Percentiles rank a stretch among this genome's conserved stretches.
phyloP scores from a whole-genome alignment of 2,329 filamentous ascomycete species.

The Diaporthe humulicola region DNA sequence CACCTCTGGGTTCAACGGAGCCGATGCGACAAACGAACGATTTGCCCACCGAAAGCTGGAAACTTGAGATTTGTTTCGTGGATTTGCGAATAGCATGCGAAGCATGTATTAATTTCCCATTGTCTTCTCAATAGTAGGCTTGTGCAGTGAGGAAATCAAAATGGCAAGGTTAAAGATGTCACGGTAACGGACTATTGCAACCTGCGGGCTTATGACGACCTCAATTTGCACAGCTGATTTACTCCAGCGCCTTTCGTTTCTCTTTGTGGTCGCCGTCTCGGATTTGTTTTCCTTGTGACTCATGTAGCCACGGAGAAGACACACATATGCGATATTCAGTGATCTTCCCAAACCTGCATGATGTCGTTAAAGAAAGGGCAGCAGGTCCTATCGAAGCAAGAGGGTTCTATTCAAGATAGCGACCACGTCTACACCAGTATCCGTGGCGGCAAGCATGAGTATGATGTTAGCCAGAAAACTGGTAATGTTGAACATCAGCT shows the following conservation, averaged over 20 bases:
- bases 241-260: background rate
- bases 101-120: background rate
- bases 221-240: background rate
- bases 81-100: too few relatives aligned
- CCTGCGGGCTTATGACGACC: background rate
- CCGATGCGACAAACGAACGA: background rate
- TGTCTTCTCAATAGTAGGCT: background rate
- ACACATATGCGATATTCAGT: background rate
- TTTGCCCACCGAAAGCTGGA: background rate
- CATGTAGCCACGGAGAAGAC: background rate
- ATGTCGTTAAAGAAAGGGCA: background rate
- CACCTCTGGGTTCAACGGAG: too few relatives aligned
- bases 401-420: background rate
- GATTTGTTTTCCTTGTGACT: background rate
- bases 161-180: background rate
- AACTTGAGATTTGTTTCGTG: background rate
- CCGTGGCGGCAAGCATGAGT: background rate
- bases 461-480: background rate
- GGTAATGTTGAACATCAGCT: background rate
- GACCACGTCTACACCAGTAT: slow-evolving; percentile 1
- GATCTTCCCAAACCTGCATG: background rate
- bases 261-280: too few relatives aligned
- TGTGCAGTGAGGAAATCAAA: background rate
- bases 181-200: background rate
- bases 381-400: background rate